A percentile compares a stretch with the other conserved stretches of the same genome.
These are phyloP conservation scores for Ophiostoma sp. DNA, from an alignment of 2,329 filamentous ascomycete species.

Conservation along the genomic window DNA sequence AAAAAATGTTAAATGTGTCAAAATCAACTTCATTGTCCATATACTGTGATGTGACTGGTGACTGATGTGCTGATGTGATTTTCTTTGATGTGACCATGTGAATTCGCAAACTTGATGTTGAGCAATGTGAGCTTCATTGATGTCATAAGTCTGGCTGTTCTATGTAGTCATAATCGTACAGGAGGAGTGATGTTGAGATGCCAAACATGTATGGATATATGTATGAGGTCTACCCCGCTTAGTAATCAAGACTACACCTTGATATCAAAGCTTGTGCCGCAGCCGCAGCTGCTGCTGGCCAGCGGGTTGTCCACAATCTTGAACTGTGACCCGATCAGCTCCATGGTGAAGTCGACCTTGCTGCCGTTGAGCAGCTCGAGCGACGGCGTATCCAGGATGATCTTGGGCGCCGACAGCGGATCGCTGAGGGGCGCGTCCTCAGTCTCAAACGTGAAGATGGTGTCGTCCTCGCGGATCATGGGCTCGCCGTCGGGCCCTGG, in stretches of 20 bases:
- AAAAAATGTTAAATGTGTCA: conserved; percentile 22
- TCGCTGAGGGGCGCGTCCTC: conserved; percentile 42
- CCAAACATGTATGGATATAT: neutral
- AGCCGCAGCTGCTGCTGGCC: conserved; percentile 91
- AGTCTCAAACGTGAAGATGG: conserved; percentile 66
- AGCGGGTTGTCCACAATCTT: conserved; percentile 91
- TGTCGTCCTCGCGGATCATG: conserved; percentile 67
- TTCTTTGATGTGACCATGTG: neutral
- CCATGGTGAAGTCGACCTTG: conserved; percentile 93
- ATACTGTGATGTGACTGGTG: no score
- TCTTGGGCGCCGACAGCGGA: conserved; percentile 52
- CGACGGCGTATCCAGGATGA: conserved; percentile 83
- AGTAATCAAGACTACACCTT: conserved; percentile 47
- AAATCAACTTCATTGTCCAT: conserved; percentile 13
- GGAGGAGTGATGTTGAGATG: no score
- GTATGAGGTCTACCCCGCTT: neutral
- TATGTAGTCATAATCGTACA: no score
- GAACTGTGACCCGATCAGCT: conserved; percentile 84
- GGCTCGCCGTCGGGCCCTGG: conserved; percentile 30
- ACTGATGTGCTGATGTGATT: neutral
- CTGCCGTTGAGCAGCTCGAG: conserved; percentile 86
- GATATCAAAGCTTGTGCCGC: conserved; percentile 96
- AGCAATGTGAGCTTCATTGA: no score
- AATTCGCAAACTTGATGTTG: neutral
- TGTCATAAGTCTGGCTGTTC: no score